Percentiles rank a stretch among this genome's conserved stretches.
phyloP scores from a whole-genome alignment of 2,329 filamentous ascomycete genomes.

The Colletotrichum sp. region DNA sequence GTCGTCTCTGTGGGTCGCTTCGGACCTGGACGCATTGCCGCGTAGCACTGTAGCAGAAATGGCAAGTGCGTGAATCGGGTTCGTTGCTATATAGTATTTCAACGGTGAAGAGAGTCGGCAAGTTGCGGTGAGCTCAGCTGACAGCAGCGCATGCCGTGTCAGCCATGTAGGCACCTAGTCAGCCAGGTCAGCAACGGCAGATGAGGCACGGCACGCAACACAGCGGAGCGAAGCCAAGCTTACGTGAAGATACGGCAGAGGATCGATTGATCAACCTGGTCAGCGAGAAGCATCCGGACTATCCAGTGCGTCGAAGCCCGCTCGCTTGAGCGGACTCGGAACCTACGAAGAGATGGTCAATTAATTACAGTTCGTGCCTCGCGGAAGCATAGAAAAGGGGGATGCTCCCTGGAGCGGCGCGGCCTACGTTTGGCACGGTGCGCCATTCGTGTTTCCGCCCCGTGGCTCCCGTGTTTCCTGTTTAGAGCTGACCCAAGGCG shows the following conservation, averaged over 20 bases:
- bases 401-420: neutral
- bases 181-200: neutral
- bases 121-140: neutral
- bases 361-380: neutral
- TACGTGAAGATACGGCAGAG: neutral
- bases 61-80: neutral
- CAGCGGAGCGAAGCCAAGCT: neutral
- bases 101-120: neutral
- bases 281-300: neutral
- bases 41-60: neutral
- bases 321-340: neutral
- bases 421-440: neutral
- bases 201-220: neutral
- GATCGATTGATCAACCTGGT: neutral
- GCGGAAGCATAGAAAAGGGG: neutral
- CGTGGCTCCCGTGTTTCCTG: constrained; percentile 5
- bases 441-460: neutral
- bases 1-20: neutral
- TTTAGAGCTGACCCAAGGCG: neutral
- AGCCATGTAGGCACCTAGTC: neutral
- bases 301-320: neutral
- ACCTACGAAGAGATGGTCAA: neutral
- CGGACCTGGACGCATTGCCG: neutral
- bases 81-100: neutral
- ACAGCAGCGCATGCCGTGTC: neutral